Evolutionary conservation across 2,329 filamentous ascomycete species (phyloP).

Genomic region (Fusarium burgessii): DNA sequence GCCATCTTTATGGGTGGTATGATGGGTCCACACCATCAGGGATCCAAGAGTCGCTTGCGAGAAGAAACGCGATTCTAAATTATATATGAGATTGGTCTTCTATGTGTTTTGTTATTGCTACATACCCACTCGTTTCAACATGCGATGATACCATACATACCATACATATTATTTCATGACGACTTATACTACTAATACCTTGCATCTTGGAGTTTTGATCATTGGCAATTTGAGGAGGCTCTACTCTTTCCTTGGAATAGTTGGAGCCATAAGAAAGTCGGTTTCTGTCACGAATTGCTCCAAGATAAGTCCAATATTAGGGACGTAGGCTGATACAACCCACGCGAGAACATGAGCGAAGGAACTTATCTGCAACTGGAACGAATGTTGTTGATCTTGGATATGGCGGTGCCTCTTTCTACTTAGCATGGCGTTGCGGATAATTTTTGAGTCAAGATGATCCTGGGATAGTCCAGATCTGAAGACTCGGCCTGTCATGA

Average conservation of each 20-base stretch:
- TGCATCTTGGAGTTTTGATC: slow-evolving; percentile 31
- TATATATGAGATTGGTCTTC: slow-evolving; percentile 39
- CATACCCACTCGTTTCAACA: slow-evolving; percentile 51
- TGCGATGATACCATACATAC: slow-evolving; percentile 47
- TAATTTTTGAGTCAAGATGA: slow-evolving; percentile 14
- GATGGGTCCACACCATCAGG: slow-evolving; percentile 61
- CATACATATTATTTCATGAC: slow-evolving; percentile 38
- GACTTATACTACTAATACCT: slow-evolving; percentile 43
- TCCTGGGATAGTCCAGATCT: not conserved
- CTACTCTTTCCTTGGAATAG: slow-evolving; percentile 22
- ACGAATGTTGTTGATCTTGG: slow-evolving; percentile 8
- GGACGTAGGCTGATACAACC: not conserved
- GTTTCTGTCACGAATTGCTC: slow-evolving; percentile 3
- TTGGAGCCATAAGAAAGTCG: not conserved
- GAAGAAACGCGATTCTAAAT: slow-evolving; percentile 65
- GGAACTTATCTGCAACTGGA: slow-evolving; percentile 1
- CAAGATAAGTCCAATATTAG: not conserved
- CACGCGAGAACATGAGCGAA: not conserved
- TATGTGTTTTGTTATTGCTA: slow-evolving; percentile 45
- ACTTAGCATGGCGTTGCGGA: slow-evolving; percentile 33
- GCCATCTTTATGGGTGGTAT: slow-evolving; percentile 67
- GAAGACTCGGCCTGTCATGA: not conserved
- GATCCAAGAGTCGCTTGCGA: slow-evolving; percentile 65
- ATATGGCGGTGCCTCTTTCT: slow-evolving; percentile 12
- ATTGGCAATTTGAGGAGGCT: slow-evolving; percentile 11